Conservation (phyloP, 2,329 filamentous ascomycete genomes). For the Exophiala alcalophila region DNA sequence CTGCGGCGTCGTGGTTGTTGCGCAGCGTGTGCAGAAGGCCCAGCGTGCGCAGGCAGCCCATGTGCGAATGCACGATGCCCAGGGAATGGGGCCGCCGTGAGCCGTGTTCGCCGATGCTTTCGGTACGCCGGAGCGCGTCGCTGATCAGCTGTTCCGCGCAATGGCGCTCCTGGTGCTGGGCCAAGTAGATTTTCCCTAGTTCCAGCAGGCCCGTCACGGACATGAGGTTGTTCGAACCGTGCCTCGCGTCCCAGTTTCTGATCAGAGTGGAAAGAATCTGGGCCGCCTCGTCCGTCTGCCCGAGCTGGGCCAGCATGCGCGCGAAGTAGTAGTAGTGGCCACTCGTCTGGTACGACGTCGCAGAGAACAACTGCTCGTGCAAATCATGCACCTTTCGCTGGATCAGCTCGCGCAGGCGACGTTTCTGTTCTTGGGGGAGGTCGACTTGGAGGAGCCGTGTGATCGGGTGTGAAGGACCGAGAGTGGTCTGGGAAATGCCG, state of each 20-base stretch:
- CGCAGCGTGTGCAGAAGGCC: slow-evolving; percentile 13
- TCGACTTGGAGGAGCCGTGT: slow-evolving; percentile 9
- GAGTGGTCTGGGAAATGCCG: slow-evolving; percentile 2
- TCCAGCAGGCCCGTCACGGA: slow-evolving; percentile 15
- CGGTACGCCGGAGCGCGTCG: slow-evolving; percentile 12
- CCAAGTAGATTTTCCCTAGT: slow-evolving; percentile 12
- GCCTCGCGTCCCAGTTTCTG: slow-evolving; percentile 3
- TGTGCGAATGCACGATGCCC: slow-evolving; percentile 5
- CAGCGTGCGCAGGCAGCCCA: slow-evolving; percentile 18
- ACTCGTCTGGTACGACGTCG: slow-evolving; percentile 8
- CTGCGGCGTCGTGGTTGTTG: slow-evolving; percentile 5
- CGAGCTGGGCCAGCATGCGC: slow-evolving; percentile 12
- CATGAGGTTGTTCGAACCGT: slow-evolving; percentile 12
- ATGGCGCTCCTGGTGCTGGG: background rate
- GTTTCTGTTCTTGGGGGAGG: background rate
- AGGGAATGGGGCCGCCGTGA: background rate
- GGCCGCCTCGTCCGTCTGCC: slow-evolving; percentile 4
- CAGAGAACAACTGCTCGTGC: slow-evolving; percentile 10
- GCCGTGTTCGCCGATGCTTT: slow-evolving; percentile 1
- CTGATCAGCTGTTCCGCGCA: slow-evolving; percentile 6
- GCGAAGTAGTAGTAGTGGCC: slow-evolving; percentile 16
- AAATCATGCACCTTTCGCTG: slow-evolving; percentile 14
- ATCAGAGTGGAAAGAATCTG: slow-evolving; percentile 7
- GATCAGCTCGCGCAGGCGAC: slow-evolving; percentile 14
- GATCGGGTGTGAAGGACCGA: slow-evolving; percentile 14